Base-by-base conservation (phyloP, 2,329 filamentous ascomycete genomes). In the Aspergillus pseudotamarii region DNA sequence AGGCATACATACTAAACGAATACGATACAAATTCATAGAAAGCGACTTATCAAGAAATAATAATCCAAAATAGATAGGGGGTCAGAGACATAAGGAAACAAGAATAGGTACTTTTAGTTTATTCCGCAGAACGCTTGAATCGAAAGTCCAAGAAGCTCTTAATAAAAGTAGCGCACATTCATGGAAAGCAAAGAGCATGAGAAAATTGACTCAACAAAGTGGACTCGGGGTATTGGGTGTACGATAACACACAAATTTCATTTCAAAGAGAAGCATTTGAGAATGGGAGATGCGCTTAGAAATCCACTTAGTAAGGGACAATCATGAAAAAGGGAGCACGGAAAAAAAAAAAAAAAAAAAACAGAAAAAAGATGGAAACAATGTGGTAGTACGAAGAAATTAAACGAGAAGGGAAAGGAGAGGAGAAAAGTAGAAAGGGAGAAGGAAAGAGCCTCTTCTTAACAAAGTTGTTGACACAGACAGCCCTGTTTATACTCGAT, bases 201-300 rank as follows among this genome's bases (percentile, higher is more conserved):
- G 64, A 72, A 69, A 73, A 63, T 74, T 69, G 72, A 73, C 68
- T 69, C 71, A 75, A 74, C 70, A 72, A 71, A 68, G 71, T 74
- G 73, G 72, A 77, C 73, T 76, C 75, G 76, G 78, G 78, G 78
- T 80, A 80, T 79, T 78, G 74, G 71, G 74, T 76, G 77, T 72
- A 76, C 72, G 69, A 68, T 68, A 75, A 76, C 71, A 75, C 74
- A 76, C 73, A 76, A 76, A 78, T 76, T 79, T 76, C 75, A 78
- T 78, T 80, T 75, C 72, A 74, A 71, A 78, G 74, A 71, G 71
- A 71, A 76, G 69, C 74, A 73, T 70, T 75, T 70, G 70, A 70
- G 63, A 73, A 74, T 68, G 63, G 65, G 67, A 68, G 65, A 72
- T 71, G 74, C 75, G 76, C 76, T 78, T 71, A 71, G 70, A 75